phyloP scores from a whole-genome alignment of 1,284 basidiomycete species.

The Sphaerobolus stellatus region DNA sequence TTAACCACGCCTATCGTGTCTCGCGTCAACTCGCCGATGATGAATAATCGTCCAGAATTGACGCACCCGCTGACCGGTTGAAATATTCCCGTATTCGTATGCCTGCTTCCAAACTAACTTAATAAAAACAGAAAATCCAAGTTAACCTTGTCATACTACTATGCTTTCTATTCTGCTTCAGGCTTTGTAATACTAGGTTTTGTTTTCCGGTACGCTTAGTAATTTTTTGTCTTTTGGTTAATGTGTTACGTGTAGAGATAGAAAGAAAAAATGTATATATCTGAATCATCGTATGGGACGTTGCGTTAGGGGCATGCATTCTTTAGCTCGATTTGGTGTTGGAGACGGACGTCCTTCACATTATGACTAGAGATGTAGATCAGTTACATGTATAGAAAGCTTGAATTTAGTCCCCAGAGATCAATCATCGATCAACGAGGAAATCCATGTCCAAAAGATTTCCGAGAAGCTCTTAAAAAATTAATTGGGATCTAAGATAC shows the following conservation, averaged over 20 bases:
- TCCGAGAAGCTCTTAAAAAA: background rate
- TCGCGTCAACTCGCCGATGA: slow-evolving; percentile 34
- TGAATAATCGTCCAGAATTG: slow-evolving; percentile 7
- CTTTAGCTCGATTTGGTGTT: background rate
- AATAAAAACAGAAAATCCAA: background rate
- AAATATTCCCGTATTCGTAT: background rate
- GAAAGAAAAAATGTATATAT: background rate
- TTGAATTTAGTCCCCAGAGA: background rate
- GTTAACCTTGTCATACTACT: background rate
- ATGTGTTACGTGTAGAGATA: background rate
- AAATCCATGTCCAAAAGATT: no score
- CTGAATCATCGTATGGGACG: background rate
- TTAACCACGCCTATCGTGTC: slow-evolving; percentile 39
- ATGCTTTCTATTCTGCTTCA: background rate
- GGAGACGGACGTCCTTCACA: no score
- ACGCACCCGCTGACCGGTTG: background rate
- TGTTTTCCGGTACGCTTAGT: background rate
- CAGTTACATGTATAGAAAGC: background rate
- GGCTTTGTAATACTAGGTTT: background rate
- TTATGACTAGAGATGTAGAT: background rate
- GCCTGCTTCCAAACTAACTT: background rate
- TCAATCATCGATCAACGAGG: no score
- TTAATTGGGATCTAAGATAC: background rate
- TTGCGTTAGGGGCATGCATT: background rate
- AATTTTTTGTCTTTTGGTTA: background rate